A percentile compares a stretch with the other conserved stretches of the same genome.
phyloP scores from a whole-genome alignment of 805 yeast species.

The Kazachstania kunashirensis region DNA sequence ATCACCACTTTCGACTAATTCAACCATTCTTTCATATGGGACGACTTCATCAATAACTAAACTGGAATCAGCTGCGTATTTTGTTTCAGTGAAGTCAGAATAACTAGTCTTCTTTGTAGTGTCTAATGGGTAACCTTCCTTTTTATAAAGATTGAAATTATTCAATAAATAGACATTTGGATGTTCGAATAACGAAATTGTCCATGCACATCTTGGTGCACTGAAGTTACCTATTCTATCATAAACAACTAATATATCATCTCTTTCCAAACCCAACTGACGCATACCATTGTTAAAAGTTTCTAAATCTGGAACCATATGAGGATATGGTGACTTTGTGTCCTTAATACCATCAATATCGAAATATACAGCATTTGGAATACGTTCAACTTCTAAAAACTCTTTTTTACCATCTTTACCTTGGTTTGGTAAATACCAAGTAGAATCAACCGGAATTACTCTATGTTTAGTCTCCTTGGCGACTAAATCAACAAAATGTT shows the following conservation, averaged over 20 bases:
- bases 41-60: constrained; percentile 44
- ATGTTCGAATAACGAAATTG: constrained; percentile 73
- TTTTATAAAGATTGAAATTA: constrained; percentile 48
- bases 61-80: constrained; percentile 30
- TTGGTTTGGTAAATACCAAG: constrained; percentile 85
- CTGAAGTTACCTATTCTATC: constrained; percentile 81
- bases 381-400: constrained; percentile 43
- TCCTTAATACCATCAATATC: constrained; percentile 69
- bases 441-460: constrained; percentile 64
- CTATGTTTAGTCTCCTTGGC: constrained; percentile 20
- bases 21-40: constrained; percentile 54
- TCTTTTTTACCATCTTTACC: constrained; percentile 53
- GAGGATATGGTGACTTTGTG: constrained; percentile 59
- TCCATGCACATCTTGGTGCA: constrained; percentile 90
- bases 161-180: constrained; percentile 57
- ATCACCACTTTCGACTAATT: constrained; percentile 42
- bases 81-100: constrained; percentile 16
- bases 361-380: constrained; percentile 60
- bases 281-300: constrained; percentile 47
- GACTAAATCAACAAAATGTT: constrained; percentile 14
- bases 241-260: constrained; percentile 66
- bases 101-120: constrained; percentile 13
- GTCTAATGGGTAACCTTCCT: constrained; percentile 39
- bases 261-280: constrained; percentile 43
- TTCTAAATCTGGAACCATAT: constrained; percentile 67